phyloP scores from a whole-genome alignment of 768 basidiomycete genomes.

The Boletus vermiculosoides region DNA sequence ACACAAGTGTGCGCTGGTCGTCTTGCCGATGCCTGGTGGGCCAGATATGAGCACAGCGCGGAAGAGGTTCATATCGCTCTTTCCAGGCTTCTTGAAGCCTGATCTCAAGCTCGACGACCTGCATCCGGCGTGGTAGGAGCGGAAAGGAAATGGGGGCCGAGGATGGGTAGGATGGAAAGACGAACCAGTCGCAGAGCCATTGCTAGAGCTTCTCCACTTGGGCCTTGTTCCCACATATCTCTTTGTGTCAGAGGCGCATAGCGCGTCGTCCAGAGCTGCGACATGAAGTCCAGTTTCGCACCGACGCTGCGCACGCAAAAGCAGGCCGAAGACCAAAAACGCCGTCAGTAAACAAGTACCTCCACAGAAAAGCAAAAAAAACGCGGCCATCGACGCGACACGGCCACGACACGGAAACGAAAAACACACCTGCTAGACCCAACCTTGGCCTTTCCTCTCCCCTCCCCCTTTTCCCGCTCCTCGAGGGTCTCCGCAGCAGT shows the following conservation, averaged over 20 bases:
- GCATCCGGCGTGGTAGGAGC: not conserved
- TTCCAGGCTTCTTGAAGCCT: slow-evolving; percentile 93
- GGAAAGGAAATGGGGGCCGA: not conserved
- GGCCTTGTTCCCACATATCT: slow-evolving; percentile 94
- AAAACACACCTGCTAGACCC: too few relatives aligned
- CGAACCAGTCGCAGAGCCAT: slow-evolving; percentile 89
- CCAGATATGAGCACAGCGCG: slow-evolving; percentile 90
- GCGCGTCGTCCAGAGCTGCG: slow-evolving; percentile 91
- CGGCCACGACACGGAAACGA: too few relatives aligned
- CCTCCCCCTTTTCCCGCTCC: too few relatives aligned
- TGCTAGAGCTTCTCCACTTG: slow-evolving; percentile 83
- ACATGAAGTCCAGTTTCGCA: slow-evolving; percentile 43
- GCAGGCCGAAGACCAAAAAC: not conserved
- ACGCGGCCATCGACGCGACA: too few relatives aligned
- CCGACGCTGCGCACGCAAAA: slow-evolving; percentile 24
- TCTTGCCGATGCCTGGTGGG: slow-evolving; percentile 96
- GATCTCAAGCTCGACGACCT: slow-evolving; percentile 75
- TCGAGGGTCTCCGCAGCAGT: too few relatives aligned
- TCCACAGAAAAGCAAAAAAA: too few relatives aligned
- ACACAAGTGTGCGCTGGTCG: slow-evolving; percentile 90
- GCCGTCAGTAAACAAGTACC: not conserved
- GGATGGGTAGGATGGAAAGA: not conserved
- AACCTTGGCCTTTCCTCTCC: too few relatives aligned
- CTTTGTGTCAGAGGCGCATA: slow-evolving; percentile 88
- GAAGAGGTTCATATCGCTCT: slow-evolving; percentile 81